Evolutionary conservation across 495 filamentous ascomycete genomes (phyloP).

Genomic region (Extremus antarcticus): DNA sequence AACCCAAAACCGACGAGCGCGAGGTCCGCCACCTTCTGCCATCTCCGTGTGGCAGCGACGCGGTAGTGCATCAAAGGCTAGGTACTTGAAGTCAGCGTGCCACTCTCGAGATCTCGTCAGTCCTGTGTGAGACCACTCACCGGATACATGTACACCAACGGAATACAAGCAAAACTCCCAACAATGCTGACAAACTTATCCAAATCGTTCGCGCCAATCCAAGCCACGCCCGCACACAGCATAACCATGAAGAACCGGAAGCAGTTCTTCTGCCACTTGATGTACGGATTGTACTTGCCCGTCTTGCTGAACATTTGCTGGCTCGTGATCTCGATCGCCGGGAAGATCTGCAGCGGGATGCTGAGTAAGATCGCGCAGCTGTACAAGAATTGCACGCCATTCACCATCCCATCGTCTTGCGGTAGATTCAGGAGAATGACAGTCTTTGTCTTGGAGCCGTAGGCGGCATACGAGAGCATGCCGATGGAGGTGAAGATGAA

Average conservation of each 20-base stretch:
- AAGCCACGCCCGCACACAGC: conserved; percentile 74
- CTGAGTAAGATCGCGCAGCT: conserved; percentile 86
- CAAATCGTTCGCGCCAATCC: conserved; percentile 82
- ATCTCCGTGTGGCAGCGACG: conserved; percentile 55
- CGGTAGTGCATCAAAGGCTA: conserved; percentile 82
- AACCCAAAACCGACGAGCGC: conserved; percentile 68
- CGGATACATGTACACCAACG: conserved; percentile 94
- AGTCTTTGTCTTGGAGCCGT: conserved; percentile 87
- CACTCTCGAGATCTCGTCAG: not conserved
- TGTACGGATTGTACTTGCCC: conserved; percentile 87
- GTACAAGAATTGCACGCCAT: conserved; percentile 90
- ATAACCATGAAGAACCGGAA: conserved; percentile 89
- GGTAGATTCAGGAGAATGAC: conserved; percentile 93
- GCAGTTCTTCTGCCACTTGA: conserved; percentile 98
- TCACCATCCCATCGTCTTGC: conserved; percentile 91
- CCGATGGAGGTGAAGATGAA: conserved; percentile 84
- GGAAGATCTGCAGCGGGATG: conserved; percentile 92
- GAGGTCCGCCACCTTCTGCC: conserved; percentile 60
- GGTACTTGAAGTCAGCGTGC: conserved; percentile 6
- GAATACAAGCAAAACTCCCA: conserved; percentile 95
- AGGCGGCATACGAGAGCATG: conserved; percentile 89
- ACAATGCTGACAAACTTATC: conserved; percentile 96
- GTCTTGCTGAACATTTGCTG: conserved; percentile 64
- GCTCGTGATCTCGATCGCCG: conserved; percentile 74
- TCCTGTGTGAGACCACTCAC: conserved; percentile 57